phyloP scores from a whole-genome alignment of 108 stramenopile genomes.

The Parietichytrium sp. region DNA sequence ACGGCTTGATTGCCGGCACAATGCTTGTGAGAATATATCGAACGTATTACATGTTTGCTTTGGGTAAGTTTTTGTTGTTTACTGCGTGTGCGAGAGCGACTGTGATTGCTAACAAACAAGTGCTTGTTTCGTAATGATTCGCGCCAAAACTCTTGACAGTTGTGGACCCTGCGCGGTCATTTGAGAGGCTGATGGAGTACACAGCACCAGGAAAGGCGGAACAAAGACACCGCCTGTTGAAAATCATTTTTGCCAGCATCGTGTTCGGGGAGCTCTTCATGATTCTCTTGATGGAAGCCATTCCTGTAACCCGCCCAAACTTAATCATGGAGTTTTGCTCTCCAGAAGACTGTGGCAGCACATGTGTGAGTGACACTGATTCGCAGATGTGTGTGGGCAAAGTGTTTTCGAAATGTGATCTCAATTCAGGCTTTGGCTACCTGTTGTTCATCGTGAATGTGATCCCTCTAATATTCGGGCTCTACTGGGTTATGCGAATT shows the following conservation, averaged over 20 bases:
- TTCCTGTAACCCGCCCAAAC: background rate
- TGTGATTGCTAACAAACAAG: too few relatives aligned
- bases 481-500: background rate
- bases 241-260: slow-evolving; percentile 6
- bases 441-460: background rate
- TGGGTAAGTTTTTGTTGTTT: too few relatives aligned
- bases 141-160: too few relatives aligned
- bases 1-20: background rate
- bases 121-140: too few relatives aligned
- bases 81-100: too few relatives aligned
- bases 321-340: background rate
- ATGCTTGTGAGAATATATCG: background rate
- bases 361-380: too few relatives aligned
- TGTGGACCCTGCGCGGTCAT: background rate
- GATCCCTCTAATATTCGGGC: background rate
- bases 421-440: background rate
- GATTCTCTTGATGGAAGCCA: background rate
- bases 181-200: background rate
- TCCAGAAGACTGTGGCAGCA: too few relatives aligned
- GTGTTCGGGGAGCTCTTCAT: background rate
- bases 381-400: too few relatives aligned
- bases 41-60: background rate
- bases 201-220: background rate
- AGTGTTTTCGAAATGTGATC: background rate
- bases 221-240: background rate